These are phyloP conservation scores for Cunninghamia lanceolata DNA, from an alignment of 75 land plant genomes.

Conservation along the genomic window DNA sequence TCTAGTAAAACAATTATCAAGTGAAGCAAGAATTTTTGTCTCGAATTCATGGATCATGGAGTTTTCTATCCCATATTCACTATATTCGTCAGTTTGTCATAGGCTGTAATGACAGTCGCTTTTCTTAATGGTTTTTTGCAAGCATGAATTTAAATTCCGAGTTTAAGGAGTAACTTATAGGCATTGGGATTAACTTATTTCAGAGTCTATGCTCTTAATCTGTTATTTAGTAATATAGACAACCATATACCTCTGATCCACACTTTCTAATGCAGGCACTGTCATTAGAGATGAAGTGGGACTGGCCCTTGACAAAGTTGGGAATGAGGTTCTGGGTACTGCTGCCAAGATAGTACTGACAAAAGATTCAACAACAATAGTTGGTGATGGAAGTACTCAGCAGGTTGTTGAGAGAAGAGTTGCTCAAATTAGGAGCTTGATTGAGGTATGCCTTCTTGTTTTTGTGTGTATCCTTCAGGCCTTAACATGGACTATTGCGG, in stretches of 20 bases:
- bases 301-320: slow-evolving; percentile 61
- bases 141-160: background rate
- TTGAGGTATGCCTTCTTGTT: slow-evolving; percentile 43
- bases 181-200: background rate
- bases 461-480: background rate
- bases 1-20: background rate
- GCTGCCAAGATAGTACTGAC: slow-evolving; percentile 75
- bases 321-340: slow-evolving; percentile 73
- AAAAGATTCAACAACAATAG: slow-evolving; percentile 79
- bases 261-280: slow-evolving; percentile 44
- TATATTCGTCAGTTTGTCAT: background rate
- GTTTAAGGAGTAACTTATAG: background rate
- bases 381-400: slow-evolving; percentile 80
- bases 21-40: background rate
- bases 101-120: background rate
- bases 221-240: background rate
- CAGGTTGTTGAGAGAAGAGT: slow-evolving; percentile 63
- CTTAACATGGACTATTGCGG: background rate
- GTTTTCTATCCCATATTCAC: background rate
- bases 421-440: slow-evolving; percentile 45
- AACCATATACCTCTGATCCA: background rate
- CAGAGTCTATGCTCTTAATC: background rate
- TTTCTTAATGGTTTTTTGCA: background rate
- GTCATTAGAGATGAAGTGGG: slow-evolving; percentile 87
- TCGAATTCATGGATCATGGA: background rate